Evolutionary conservation across 371 early-diverging fungal species (phyloP).

Genomic region (Syncephalastrum sp.): DNA sequence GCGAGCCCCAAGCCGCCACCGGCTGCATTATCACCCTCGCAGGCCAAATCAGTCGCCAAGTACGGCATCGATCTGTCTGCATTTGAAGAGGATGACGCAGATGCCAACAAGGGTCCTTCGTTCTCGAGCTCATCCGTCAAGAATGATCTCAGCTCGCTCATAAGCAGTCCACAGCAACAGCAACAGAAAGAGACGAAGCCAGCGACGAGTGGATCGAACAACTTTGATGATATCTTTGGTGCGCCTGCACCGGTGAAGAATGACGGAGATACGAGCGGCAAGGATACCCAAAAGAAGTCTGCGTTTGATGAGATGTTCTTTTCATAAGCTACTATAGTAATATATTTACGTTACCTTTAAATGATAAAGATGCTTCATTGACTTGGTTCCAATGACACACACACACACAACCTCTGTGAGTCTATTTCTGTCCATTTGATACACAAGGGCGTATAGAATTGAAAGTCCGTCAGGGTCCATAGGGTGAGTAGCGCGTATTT

Average conservation of each 20-base stretch:
- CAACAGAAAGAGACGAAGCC: slow-evolving; percentile 5
- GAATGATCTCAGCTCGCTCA: slow-evolving; percentile 39
- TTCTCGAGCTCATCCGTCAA: slow-evolving; percentile 19
- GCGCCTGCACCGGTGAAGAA: slow-evolving; percentile 7
- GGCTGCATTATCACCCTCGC: slow-evolving; percentile 16
- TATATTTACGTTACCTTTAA: no score
- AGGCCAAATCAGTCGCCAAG: slow-evolving; percentile 30
- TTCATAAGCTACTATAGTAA: slow-evolving; percentile 11
- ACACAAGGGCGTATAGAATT: no score
- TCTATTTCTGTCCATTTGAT: no score
- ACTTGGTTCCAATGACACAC: no score
- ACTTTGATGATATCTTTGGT: slow-evolving; percentile 19
- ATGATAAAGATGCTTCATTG: no score
- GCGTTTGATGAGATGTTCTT: slow-evolving; percentile 24
- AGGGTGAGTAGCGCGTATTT: no score
- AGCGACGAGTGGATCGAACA: background rate
- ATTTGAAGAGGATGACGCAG: slow-evolving; percentile 28
- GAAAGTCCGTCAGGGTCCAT: no score
- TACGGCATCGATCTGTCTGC: slow-evolving; percentile 48
- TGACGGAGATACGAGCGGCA: background rate
- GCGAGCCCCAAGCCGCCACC: slow-evolving; percentile 4
- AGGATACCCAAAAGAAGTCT: slow-evolving; percentile 13
- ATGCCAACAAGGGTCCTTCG: slow-evolving; percentile 4
- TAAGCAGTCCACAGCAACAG: slow-evolving; percentile 21
- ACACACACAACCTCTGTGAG: no score